Conservation (phyloP, 208 protist genomes). For the Wallacemonas rigidus region DNA sequence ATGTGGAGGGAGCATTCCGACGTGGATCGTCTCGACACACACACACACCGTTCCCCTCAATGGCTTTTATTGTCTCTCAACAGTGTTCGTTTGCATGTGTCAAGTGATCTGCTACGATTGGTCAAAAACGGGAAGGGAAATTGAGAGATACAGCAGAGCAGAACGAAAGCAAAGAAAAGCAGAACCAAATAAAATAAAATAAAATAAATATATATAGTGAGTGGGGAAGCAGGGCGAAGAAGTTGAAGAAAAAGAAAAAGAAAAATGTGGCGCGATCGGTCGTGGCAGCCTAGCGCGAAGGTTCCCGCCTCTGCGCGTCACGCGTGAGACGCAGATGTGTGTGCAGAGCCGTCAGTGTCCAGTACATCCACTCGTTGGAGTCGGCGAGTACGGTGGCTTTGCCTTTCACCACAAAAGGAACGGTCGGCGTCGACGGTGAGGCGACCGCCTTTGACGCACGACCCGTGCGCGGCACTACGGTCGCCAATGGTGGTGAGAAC, state of each 20-base stretch:
- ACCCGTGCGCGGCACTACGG: not conserved
- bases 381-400: constrained; percentile 33
- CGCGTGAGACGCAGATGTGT: constrained; percentile 45
- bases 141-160: no score
- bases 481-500: no score
- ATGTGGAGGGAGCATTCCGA: no score
- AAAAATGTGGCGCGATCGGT: not conserved
- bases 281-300: not conserved
- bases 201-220: not conserved
- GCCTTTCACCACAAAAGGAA: constrained; percentile 32
- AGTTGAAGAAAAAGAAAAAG: constrained; percentile 10
- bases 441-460: no score
- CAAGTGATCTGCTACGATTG: no score
- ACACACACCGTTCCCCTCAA: no score
- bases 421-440: not conserved
- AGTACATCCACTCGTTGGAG: constrained; percentile 63
- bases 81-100: no score
- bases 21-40: no score
- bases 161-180: no score
- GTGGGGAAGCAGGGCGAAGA: not conserved
- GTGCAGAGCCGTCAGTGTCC: constrained; percentile 52
- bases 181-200: no score
- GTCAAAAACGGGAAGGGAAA: no score
- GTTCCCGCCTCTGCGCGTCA: not conserved
- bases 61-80: no score